Evolutionary conservation across 192 early-diverging fungal genomes (phyloP), one percentile per base, ranked within the genome.

Genomic region (Rhizophagus clarus): DNA sequence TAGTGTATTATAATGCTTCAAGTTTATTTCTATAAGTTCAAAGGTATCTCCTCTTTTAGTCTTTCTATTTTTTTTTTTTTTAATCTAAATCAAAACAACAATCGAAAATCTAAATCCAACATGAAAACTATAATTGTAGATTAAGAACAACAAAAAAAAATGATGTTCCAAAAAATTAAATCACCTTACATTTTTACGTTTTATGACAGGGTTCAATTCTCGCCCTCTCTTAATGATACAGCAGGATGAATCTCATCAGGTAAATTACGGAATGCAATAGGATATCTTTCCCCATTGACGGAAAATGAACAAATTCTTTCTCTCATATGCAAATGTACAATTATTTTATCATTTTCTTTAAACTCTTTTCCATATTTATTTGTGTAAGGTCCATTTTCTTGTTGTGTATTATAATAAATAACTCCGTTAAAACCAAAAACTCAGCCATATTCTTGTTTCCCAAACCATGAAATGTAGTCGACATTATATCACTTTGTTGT

Each of bases 241-340:
- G 74, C 74, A 10, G 61, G 61, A 76, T 76, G 45, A 63, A 76
- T 22, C 64, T 42, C 17, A 42, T 26, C 12, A n/a, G 61, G 74
- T 49, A 76, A 76, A 76, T 76, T 15, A 1, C 11, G 17, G 40
- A 76, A 76, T 24, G 61, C 61, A 10, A 24, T 61, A 22, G 42
- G 42, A 61, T 37, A 42, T 14, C 14, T 76, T 63, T 37, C 5
- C 15, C 61, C 61, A 63, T 76, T 42, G 42, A 76, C 40, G 8
- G 74, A 76, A 63, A 62, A 76, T 10, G 74, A 22, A 11, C 26
- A 62, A 22, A 61, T 76, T 63, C 61, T 76, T 22, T 63, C 61
- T 17, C 2, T 26, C 74, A 76, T 61, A 64, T 76, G 34, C 24
- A 76, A 64, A 40, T 76, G 74, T 7, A 76, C 74, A 63, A 61